phyloP scores from a whole-genome alignment of 1,139 yeast genomes.

The Hemisphaericaspora subhashii region DNA sequence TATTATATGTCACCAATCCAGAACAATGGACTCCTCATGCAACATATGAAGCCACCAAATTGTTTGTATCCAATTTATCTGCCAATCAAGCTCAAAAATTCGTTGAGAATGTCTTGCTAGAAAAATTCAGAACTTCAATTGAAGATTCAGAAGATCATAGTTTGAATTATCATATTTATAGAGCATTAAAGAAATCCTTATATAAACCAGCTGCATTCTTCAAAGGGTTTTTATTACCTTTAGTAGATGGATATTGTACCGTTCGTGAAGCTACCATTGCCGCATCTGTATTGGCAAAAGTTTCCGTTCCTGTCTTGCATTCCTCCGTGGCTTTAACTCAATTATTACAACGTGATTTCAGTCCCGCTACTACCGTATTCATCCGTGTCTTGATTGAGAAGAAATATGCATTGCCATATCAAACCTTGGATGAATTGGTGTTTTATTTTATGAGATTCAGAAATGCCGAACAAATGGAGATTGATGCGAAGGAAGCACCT shows the following conservation, averaged over 20 bases:
- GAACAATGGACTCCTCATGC: conserved; percentile 97
- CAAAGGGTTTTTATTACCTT: conserved; percentile 91
- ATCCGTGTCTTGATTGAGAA: conserved; percentile 87
- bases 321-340: conserved; percentile 94
- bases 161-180: conserved; percentile 85
- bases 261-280: conserved; percentile 94
- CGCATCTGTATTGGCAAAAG: conserved; percentile 84
- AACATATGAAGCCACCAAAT: conserved; percentile 88
- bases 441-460: conserved; percentile 92
- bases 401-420: conserved; percentile 95
- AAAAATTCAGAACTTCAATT: conserved; percentile 80
- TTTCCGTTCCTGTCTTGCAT: conserved; percentile 91
- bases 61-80: conserved; percentile 85
- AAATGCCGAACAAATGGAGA: conserved; percentile 44
- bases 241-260: conserved; percentile 81
- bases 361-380: conserved; percentile 88
- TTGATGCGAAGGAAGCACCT: conserved; percentile 49
- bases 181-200: conserved; percentile 86
- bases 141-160: conserved; percentile 72
- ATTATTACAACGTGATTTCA: conserved; percentile 77
- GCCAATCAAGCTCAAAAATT: conserved; percentile 89
- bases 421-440: conserved; percentile 93
- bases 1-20: conserved; percentile 88
- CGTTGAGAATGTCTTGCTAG: conserved; percentile 71
- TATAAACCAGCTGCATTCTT: conserved; percentile 98